Evolutionary conservation across 306 rosid species (phyloP).

Genomic region (Gillenia trifoliata): DNA sequence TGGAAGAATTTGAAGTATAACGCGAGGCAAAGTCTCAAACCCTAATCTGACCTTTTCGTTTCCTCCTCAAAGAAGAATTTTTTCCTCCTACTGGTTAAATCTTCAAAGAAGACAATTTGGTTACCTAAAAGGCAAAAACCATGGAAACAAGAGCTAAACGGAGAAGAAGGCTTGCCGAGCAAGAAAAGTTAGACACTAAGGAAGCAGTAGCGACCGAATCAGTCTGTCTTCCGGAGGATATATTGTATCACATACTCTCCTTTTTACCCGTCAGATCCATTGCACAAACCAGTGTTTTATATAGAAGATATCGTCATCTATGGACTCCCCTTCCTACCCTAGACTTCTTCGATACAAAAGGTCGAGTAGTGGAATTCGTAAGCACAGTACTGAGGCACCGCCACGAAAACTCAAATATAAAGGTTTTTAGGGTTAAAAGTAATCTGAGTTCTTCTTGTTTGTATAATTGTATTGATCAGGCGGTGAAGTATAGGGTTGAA

Average conservation of each 20-base stretch:
- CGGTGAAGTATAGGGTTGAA: neutral
- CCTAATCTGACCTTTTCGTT: too few species aligned
- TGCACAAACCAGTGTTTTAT: neutral
- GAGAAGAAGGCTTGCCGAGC: too few species aligned
- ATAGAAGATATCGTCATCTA: neutral
- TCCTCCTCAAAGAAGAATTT: too few species aligned
- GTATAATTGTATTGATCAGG: neutral
- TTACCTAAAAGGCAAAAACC: too few species aligned
- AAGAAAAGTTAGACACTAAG: too few species aligned
- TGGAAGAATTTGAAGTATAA: too few species aligned
- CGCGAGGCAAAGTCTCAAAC: too few species aligned
- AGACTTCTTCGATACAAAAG: neutral
- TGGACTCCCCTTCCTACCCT: neutral
- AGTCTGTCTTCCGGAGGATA: neutral
- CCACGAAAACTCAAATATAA: neutral
- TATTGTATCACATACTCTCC: conserved; percentile 4
- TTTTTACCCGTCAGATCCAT: neutral
- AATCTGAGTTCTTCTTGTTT: neutral
- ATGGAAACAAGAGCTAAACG: too few species aligned
- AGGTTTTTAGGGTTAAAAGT: neutral
- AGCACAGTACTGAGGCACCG: neutral
- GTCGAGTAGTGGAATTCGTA: neutral
- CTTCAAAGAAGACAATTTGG: too few species aligned
- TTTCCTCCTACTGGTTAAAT: too few species aligned
- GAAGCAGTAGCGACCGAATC: neutral